Evolutionary conservation across 176 grass and related monocot genomes (phyloP), one percentile per base, ranked within the genome.

Genomic region (Paspalum notatum): DNA sequence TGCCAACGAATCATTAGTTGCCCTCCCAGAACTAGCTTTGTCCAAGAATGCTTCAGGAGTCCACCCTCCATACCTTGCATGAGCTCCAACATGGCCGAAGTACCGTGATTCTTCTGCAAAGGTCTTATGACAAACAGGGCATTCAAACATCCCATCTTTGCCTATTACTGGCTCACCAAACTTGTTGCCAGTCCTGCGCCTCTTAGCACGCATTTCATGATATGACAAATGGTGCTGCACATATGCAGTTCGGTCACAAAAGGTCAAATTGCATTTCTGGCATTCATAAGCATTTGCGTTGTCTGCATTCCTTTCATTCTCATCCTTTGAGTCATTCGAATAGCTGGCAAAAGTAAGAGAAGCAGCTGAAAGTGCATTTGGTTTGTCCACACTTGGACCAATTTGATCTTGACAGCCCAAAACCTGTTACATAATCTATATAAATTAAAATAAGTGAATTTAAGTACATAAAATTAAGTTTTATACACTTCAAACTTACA

Each of bases 71-170:
- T 85, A 83, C 59, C 87, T 91, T 80, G 88, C 91, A 90, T 99
- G 97, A 57, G 87, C 54, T 40, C 82, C 93, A 69, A 99, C 47
- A 72, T 99, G 97, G 16, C 89, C 82, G 48, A 84, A 87, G 59
- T 93, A 99, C 43, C 65, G 90, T 47, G 88, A 82, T 84, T 90
- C 84, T 72, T 96, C 80, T 40, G 87, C 68, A 67, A 96, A 99
- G 46, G 48, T 89, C 85, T 96, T 90, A 45, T 60, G 71, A 75
- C 97, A 99, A 62, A 93, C 61, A 59, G 89, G 93, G 27, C 97
- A 99, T 84, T 90, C 85, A 80, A 88, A 93, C 53, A 91, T 91
- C 12, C 97, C 93, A 87, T 96, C 93, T 78, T 91, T 91, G 12
- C 90, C 85, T 44, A 85, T 46, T 48, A 91, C 44, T 47, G 75